Conservation (phyloP, 371 early-diverging fungal species). For the Rhizopus stolonifer region DNA sequence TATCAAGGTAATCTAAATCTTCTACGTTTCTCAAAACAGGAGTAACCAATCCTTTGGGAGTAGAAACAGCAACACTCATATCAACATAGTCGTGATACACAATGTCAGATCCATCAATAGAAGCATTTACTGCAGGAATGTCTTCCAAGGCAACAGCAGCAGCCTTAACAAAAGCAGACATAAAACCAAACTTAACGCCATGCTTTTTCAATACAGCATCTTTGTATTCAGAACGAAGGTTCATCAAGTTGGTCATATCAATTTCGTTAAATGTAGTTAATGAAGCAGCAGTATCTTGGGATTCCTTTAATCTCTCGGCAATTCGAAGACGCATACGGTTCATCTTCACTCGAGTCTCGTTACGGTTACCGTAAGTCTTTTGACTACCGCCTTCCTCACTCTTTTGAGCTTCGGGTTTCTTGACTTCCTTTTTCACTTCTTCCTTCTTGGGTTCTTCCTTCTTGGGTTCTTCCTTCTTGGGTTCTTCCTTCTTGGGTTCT, state of each 20-base stretch:
- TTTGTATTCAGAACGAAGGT: constrained; percentile 89
- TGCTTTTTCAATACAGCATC: constrained; percentile 92
- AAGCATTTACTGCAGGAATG: constrained; percentile 92
- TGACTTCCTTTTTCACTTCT: constrained; percentile 28
- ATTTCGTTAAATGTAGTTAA: constrained; percentile 98
- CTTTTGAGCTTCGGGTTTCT: constrained; percentile 24
- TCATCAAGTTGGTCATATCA: constrained; percentile 93
- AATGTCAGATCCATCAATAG: constrained; percentile 84
- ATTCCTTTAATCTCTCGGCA: constrained; percentile 93
- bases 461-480: constrained; percentile 36
- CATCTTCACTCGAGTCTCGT: constrained; percentile 87
- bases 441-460: constrained; percentile 40
- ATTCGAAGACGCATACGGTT: constrained; percentile 96
- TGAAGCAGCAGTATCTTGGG: constrained; percentile 94
- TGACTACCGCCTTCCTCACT: constrained; percentile 6
- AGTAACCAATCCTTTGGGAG: constrained; percentile 97
- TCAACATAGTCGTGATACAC: constrained; percentile 94
- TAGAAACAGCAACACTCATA: constrained; percentile 95
- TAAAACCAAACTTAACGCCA: constrained; percentile 96
- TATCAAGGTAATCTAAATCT: constrained; percentile 78
- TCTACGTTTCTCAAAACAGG: constrained; percentile 94
- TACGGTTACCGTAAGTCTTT: constrained; percentile 48
- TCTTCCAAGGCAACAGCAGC: constrained; percentile 78
- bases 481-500: constrained; percentile 29
- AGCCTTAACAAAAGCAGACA: constrained; percentile 97